phyloP scores from a whole-genome alignment of 1,284 basidiomycete species.

The Xerocomus nothofagi region DNA sequence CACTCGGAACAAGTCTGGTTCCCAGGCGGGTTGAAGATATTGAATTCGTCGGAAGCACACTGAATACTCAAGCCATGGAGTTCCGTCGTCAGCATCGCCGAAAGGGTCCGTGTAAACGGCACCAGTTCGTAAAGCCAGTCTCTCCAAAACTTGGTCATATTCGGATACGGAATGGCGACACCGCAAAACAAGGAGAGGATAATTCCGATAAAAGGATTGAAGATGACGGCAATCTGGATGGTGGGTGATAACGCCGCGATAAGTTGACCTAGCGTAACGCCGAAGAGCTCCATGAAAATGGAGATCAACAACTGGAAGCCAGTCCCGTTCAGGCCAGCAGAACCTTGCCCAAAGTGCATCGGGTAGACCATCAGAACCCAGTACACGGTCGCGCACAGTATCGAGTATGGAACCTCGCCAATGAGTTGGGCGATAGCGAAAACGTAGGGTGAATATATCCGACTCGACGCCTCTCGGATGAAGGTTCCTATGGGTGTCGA shows the following conservation, averaged over 20 bases:
- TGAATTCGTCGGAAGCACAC: constrained; percentile 70
- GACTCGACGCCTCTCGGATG: constrained; percentile 73
- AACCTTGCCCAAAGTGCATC: constrained; percentile 69
- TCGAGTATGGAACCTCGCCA: constrained; percentile 80
- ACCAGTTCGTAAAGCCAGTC: constrained; percentile 72
- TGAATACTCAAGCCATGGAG: constrained; percentile 71
- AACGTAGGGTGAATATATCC: constrained; percentile 77
- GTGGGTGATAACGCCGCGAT: constrained; percentile 77
- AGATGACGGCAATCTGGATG: constrained; percentile 75
- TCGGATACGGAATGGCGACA: constrained; percentile 76
- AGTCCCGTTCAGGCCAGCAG: constrained; percentile 59
- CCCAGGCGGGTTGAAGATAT: constrained; percentile 66
- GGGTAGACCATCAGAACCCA: constrained; percentile 80
- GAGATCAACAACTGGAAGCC: constrained; percentile 76
- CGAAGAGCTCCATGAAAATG: constrained; percentile 74
- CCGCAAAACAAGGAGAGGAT: constrained; percentile 76
- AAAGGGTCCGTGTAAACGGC: constrained; percentile 73
- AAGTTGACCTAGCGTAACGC: constrained; percentile 75
- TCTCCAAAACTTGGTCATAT: constrained; percentile 71
- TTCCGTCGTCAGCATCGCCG: constrained; percentile 77
- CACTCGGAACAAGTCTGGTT: constrained; percentile 76
- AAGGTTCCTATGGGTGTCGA: constrained; percentile 44
- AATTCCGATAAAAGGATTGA: constrained; percentile 77
- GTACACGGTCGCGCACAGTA: constrained; percentile 72
- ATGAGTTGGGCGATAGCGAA: constrained; percentile 83